These are phyloP conservation scores for Saturnispora ahearnii DNA, from an alignment of 805 yeast genomes.

Conservation along the genomic window DNA sequence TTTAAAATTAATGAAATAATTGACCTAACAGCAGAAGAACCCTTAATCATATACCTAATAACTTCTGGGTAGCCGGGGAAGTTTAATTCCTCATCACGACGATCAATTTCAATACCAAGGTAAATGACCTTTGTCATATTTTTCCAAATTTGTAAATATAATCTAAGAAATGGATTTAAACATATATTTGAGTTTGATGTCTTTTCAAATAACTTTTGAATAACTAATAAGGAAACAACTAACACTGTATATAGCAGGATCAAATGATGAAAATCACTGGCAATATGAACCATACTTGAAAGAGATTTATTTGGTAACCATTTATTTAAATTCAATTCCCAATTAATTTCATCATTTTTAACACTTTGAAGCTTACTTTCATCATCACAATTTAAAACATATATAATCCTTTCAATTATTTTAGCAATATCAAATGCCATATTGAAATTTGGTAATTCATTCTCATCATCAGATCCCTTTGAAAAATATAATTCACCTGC, in stretches of 20 bases:
- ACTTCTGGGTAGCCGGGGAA: conserved; percentile 36
- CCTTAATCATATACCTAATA: conserved; percentile 45
- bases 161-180: conserved; percentile 53
- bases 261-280: conserved; percentile 29
- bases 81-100: conserved; percentile 37
- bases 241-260: conserved; percentile 38
- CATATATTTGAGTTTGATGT: conserved; percentile 31
- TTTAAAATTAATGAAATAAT: conserved; percentile 55
- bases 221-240: conserved; percentile 34
- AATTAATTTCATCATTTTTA: conserved; percentile 31
- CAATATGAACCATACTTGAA: conserved; percentile 17
- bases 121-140: conserved; percentile 50
- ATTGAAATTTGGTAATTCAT: conserved; percentile 29
- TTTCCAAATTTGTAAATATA: conserved; percentile 57
- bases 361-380: conserved; percentile 33
- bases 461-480: conserved; percentile 15
- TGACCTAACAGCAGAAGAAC: conserved; percentile 54
- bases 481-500: conserved; percentile 20
- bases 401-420: conserved; percentile 32
- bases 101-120: conserved; percentile 52
- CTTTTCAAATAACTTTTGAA: conserved; percentile 34
- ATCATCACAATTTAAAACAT: conserved; percentile 33
- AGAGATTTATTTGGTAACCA: conserved; percentile 33
- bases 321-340: conserved; percentile 25
- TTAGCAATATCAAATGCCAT: conserved; percentile 25